Conservation (phyloP, 2,329 filamentous ascomycete genomes). For the Colletotrichum siamense region DNA sequence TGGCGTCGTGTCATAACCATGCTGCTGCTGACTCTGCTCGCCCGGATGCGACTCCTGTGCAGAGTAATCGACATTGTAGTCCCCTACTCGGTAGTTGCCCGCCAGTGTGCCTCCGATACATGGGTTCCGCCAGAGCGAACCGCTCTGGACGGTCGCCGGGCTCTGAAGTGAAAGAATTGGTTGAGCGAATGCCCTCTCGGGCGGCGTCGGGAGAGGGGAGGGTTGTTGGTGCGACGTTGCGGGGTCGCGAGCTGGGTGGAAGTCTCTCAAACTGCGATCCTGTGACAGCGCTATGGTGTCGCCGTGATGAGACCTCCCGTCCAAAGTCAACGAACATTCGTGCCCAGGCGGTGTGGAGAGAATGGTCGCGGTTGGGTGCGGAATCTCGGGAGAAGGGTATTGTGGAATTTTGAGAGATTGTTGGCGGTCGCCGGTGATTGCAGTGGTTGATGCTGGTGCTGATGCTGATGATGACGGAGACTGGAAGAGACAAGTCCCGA, state of each 20-base stretch:
- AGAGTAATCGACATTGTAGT: conserved; percentile 79
- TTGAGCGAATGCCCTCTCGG: conserved; percentile 57
- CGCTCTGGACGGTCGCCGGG: conserved; percentile 76
- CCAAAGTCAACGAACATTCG: conserved; percentile 37
- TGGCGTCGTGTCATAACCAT: conserved; percentile 60
- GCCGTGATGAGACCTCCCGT: conserved; percentile 16
- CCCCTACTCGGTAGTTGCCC: conserved; percentile 75
- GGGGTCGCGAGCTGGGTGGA: conserved; percentile 30
- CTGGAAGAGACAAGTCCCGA: not conserved
- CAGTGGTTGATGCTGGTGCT: not conserved
- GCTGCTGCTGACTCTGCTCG: conserved; percentile 68
- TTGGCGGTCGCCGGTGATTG: not conserved
- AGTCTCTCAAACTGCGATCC: conserved; percentile 15
- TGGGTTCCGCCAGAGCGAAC: conserved; percentile 79
- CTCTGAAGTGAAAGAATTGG: conserved; percentile 66
- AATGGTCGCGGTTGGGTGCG: conserved; percentile 14
- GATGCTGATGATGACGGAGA: conserved; percentile 1
- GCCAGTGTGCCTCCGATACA: conserved; percentile 75
- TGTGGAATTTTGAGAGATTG: not conserved
- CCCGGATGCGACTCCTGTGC: conserved; percentile 70
- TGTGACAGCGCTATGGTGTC: conserved; percentile 18
- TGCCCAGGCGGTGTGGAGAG: conserved; percentile 17
- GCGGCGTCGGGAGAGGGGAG: conserved; percentile 42
- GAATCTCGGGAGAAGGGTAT: not conserved
- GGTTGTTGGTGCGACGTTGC: conserved; percentile 23